These are phyloP conservation scores for Sophora flavescens DNA, from an alignment of 306 rosid species.

Conservation along the genomic window DNA sequence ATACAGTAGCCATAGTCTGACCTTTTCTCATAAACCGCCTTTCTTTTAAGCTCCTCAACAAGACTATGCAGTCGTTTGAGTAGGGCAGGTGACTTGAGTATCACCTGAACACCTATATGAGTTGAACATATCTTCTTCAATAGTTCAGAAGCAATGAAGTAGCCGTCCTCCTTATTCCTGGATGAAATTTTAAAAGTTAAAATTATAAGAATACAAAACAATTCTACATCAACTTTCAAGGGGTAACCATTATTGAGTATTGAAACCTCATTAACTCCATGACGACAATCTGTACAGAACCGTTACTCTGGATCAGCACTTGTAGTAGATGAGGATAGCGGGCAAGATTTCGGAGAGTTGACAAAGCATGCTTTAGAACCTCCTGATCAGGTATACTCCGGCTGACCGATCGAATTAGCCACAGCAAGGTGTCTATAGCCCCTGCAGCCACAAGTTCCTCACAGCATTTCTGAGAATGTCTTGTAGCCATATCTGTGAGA, in stretches of 20 bases:
- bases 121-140: constrained; percentile 69
- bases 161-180: constrained; percentile 94
- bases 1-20: constrained; percentile 28
- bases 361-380: constrained; percentile 73
- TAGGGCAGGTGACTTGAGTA: constrained; percentile 68
- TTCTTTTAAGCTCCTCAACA: constrained; percentile 76
- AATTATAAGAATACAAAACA: not conserved
- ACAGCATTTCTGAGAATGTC: constrained; percentile 86
- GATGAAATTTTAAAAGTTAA: constrained; percentile 32
- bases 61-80: constrained; percentile 72
- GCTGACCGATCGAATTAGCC: constrained; percentile 78
- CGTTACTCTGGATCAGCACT: constrained; percentile 58
- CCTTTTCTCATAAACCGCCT: constrained; percentile 66
- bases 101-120: constrained; percentile 60
- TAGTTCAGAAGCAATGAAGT: constrained; percentile 77
- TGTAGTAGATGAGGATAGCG: constrained; percentile 79
- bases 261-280: constrained; percentile 75
- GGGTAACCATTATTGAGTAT: not conserved
- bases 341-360: constrained; percentile 84
- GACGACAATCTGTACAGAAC: constrained; percentile 67
- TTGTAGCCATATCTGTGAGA: constrained; percentile 80
- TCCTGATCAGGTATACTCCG: constrained; percentile 94
- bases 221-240: constrained; percentile 25
- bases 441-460: constrained; percentile 91
- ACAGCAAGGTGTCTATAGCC: constrained; percentile 72